phyloP scores from a whole-genome alignment of 2,329 filamentous ascomycete genomes.

The Fusarium caatingaense region DNA sequence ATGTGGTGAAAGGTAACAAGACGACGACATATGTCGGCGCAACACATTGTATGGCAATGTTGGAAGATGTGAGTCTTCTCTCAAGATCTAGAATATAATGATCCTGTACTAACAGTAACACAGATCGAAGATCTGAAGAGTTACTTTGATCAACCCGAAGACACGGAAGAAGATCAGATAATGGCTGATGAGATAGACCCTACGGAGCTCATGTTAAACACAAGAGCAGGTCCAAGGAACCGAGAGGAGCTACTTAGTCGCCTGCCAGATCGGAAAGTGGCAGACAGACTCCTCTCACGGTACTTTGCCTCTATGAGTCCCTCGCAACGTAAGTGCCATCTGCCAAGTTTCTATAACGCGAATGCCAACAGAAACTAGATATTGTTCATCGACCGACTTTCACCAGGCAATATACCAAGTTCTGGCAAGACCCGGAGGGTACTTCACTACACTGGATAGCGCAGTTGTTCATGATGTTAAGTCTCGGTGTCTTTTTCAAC shows the following conservation, averaged over 20 bases:
- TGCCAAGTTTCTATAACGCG: neutral
- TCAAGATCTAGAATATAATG: neutral
- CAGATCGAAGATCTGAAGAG: constrained; percentile 70
- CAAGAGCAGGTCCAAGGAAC: constrained; percentile 53
- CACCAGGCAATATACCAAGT: constrained; percentile 60
- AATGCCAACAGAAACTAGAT: constrained; percentile 51
- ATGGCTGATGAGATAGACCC: constrained; percentile 52
- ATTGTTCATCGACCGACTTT: constrained; percentile 66
- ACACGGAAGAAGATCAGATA: constrained; percentile 50
- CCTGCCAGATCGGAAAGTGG: constrained; percentile 59
- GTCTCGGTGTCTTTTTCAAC: constrained; percentile 58
- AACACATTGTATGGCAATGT: constrained; percentile 70
- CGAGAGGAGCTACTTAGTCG: constrained; percentile 60
- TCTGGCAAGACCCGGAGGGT: constrained; percentile 58
- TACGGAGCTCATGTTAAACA: constrained; percentile 58
- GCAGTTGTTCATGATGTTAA: constrained; percentile 61
- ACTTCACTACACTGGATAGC: constrained; percentile 61
- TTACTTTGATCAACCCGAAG: constrained; percentile 64
- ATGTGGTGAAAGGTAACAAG: constrained; percentile 58
- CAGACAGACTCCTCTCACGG: constrained; percentile 63
- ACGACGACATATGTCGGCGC: constrained; percentile 67
- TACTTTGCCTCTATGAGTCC: constrained; percentile 67
- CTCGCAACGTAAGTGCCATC: constrained; percentile 58
- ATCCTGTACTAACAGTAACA: constrained; percentile 8
- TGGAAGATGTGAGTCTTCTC: constrained; percentile 64